Base-by-base conservation (phyloP, 2,329 filamentous ascomycete species). In the Venturia asperata region DNA sequence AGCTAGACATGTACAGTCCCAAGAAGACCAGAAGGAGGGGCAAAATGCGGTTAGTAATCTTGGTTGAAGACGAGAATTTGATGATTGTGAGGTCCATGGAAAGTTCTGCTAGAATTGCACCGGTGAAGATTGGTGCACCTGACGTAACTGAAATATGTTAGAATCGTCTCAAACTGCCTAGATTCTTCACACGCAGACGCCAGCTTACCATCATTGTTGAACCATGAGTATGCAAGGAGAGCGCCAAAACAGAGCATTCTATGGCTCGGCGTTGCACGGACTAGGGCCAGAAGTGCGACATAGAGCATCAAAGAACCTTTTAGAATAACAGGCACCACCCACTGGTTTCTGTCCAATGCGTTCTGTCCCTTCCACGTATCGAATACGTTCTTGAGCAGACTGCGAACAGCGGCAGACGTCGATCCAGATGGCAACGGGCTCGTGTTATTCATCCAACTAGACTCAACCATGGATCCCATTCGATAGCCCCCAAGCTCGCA, bases 301-400 rank as follows among this genome's bases (percentile, higher is more conserved):
- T 81, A 83, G 43, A 82, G 78, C 67, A 80, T 74, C 75, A 83
- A 82, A 0, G 80, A 80, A 13, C 79, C 79, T 65, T 79, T 73
- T 5, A 83, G 71, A 61, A 83, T 72, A 15, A 79, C 80, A 37
- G 81, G 72, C 69, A 83, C 76, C 3, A 81, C 80, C 82, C 82
- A 84, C 69, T 83, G 82, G 67, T 83, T 81, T 65, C 82, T 77
- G 69, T 84, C 82, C 64, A 81, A 83, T 10, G 78, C 74, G 72
- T 81, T 82, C 69, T 78, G 79, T 1, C 77, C 78, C 15, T 80
- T 81, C 82, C 82, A 84, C 13, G 77, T 79, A 11, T 72, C 75
- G 30, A 81, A 73, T 68, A 81, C 80, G 67, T 78, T 78, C 66
- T 71, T 70, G 64, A 80, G 77, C 43, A 83, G 70, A 21, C 79